phyloP scores from a whole-genome alignment of 768 basidiomycete genomes.

The Rhodosporidiobolus odoratus region DNA sequence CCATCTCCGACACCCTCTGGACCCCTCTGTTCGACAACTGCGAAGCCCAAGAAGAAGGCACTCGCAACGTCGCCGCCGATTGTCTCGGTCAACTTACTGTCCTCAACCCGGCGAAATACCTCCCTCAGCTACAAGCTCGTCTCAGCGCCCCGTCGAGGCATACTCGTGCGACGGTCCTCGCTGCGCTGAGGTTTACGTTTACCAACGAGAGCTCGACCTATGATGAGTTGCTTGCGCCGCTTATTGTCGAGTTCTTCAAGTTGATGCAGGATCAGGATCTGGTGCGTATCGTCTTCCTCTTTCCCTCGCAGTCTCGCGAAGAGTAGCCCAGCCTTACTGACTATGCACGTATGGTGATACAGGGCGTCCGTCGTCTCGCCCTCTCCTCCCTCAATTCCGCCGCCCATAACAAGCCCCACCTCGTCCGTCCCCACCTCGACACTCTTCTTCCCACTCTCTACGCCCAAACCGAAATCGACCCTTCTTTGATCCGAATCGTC shows the following conservation, averaged over 20 bases:
- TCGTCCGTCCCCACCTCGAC: conserved; percentile 76
- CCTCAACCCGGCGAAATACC: conserved; percentile 79
- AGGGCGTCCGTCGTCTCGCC: conserved; percentile 87
- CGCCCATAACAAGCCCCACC: conserved; percentile 86
- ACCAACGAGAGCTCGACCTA: conserved; percentile 78
- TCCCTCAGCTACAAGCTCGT: conserved; percentile 76
- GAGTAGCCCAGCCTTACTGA: neutral
- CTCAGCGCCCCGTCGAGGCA: conserved; percentile 28
- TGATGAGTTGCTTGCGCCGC: conserved; percentile 80
- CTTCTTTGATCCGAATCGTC: conserved; percentile 73
- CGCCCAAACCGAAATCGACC: conserved; percentile 59
- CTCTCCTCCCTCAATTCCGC: conserved; percentile 89
- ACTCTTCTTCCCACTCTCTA: conserved; percentile 75
- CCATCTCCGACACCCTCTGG: conserved; percentile 85
- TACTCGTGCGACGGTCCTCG: conserved; percentile 46
- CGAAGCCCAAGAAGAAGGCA: conserved; percentile 71
- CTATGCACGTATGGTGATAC: too few species aligned
- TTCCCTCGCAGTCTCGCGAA: neutral
- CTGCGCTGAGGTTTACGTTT: conserved; percentile 85
- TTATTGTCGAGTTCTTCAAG: conserved; percentile 81
- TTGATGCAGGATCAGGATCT: conserved; percentile 78
- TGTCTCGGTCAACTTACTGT: conserved; percentile 93
- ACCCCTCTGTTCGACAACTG: conserved; percentile 85
- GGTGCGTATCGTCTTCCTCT: neutral
- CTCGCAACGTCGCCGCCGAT: conserved; percentile 89